Conservation (phyloP, 208 protist species). For the Tritrichomonas foetus region DNA sequence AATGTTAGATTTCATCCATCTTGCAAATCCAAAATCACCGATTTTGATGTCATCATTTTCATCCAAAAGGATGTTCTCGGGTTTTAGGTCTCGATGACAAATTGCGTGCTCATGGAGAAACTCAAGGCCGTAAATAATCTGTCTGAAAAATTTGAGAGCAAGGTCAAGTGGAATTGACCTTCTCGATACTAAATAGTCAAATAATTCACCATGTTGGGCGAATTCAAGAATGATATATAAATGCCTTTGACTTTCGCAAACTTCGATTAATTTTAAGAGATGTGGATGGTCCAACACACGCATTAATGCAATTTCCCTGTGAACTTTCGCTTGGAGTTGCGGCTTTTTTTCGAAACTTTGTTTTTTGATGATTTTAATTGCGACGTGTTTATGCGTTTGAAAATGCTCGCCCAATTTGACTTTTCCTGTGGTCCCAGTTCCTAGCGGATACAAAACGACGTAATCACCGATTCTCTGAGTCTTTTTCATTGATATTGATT, state of each 20-base stretch:
- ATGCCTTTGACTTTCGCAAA: neutral
- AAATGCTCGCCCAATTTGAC: neutral
- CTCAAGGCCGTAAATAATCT: slow-evolving; percentile 82
- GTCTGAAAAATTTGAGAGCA: slow-evolving; percentile 46
- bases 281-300: neutral
- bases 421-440: neutral
- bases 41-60: slow-evolving; percentile 71
- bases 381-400: neutral
- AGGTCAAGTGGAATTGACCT: neutral
- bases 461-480: neutral
- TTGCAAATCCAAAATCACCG: slow-evolving; percentile 93
- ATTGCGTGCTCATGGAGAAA: slow-evolving; percentile 91
- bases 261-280: neutral
- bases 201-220: neutral
- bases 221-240: slow-evolving; percentile 38
- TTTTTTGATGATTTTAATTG: slow-evolving; percentile 34
- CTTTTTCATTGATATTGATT: no score
- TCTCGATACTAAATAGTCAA: neutral
- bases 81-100: slow-evolving; percentile 81
- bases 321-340: neutral
- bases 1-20: slow-evolving; percentile 72
- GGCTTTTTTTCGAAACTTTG: neutral
- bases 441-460: neutral
- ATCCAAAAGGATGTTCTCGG: slow-evolving; percentile 86
- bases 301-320: slow-evolving; percentile 29